A percentile compares a stretch with the other conserved stretches of the same genome.
Conservation (phyloP, 1,284 basidiomycete genomes). For the Acaromyces ingoldii region DNA sequence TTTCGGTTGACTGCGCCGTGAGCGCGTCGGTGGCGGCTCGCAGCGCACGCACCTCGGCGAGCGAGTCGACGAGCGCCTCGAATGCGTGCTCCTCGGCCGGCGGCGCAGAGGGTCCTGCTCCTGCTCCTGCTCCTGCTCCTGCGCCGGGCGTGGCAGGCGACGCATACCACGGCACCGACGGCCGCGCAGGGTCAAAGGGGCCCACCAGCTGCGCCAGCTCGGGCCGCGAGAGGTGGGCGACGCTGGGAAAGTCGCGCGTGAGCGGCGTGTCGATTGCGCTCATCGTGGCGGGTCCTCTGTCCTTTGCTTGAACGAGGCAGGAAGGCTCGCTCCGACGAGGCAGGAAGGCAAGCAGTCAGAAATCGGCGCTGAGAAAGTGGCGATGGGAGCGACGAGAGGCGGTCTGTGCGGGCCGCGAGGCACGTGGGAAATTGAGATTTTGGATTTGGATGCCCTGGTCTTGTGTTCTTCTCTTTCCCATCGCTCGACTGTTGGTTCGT, state of each 20-base stretch:
- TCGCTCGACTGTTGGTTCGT: too few relatives aligned
- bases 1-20: conserved; percentile 24
- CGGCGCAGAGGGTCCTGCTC: not conserved
- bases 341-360: too few relatives aligned
- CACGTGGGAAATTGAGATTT: too few relatives aligned
- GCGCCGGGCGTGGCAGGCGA: not conserved
- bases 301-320: too few relatives aligned
- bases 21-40: conserved; percentile 25
- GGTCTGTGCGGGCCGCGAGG: too few relatives aligned
- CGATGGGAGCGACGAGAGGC: not conserved
- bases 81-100: conserved; percentile 6
- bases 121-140: not conserved
- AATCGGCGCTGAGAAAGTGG: too few relatives aligned
- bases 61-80: conserved; percentile 32
- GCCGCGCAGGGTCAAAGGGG: not conserved
- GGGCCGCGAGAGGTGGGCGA: conserved; percentile 22
- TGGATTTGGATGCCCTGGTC: too few relatives aligned
- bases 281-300: too few relatives aligned
- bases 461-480: too few relatives aligned
- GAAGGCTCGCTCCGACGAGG: too few relatives aligned
- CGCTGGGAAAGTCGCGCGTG: conserved; percentile 21
- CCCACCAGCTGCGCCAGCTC: conserved; percentile 28
- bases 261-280: conserved; percentile 5
- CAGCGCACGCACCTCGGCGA: conserved; percentile 23
- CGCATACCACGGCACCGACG: not conserved